phyloP scores from a whole-genome alignment of 345 rosid species.

The Eutrema heterophyllum region DNA sequence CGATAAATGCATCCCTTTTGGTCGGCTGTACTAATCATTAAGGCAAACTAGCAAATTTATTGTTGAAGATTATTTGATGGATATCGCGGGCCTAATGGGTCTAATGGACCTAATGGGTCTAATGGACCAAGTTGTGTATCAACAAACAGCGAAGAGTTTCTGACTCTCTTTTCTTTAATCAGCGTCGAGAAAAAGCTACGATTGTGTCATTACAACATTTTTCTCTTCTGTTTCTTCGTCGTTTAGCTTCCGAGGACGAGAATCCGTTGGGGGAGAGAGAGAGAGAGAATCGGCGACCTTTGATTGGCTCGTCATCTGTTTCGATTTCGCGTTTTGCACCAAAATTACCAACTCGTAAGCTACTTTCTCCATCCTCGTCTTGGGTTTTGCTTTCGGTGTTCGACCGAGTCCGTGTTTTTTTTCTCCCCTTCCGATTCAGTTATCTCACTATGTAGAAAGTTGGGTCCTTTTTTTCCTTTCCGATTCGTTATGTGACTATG shows the following conservation, averaged over 20 bases:
- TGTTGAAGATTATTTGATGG: neutral
- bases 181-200: conserved; percentile 37
- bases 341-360: conserved; percentile 19
- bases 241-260: conserved; percentile 20
- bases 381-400: neutral
- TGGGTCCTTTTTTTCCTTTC: neutral
- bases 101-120: neutral
- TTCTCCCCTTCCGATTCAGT: neutral
- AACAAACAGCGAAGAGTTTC: neutral
- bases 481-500: neutral
- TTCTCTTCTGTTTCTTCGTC: conserved; percentile 12
- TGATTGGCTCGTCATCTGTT: neutral
- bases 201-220: conserved; percentile 4
- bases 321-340: neutral
- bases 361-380: neutral
- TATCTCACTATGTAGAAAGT: neutral
- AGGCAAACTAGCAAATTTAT: neutral
- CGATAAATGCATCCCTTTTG: too few species aligned
- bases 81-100: neutral
- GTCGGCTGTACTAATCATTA: neutral
- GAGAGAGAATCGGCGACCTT: conserved; percentile 2
- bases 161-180: neutral
- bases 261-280: neutral
- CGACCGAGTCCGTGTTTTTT: conserved; percentile 1
- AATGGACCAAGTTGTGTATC: neutral